Base-by-base conservation (phyloP, 768 basidiomycete genomes). In the Royoungia palumana region DNA sequence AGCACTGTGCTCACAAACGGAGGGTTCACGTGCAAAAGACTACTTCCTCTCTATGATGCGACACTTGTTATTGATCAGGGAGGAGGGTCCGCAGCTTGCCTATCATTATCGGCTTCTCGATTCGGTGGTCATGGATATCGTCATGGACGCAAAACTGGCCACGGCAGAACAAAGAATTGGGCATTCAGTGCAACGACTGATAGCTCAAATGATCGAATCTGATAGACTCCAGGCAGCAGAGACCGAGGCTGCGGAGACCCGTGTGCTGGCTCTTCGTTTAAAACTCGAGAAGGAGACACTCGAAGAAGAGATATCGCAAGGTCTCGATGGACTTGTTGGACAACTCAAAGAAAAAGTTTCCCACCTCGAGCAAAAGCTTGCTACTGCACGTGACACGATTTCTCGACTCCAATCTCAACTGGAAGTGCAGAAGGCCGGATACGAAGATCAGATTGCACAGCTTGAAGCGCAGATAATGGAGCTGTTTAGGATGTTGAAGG, bases 41-140 rank as follows among this genome's bases (percentile, higher is more conserved):
- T 85, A 94, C 64, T 88, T 99, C 65, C 72, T 94, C 35, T 90
- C 91, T n/a, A 87, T 93, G 68, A 81, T 98, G 79, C 92, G 93
- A 62, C 94, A 97, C 68, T 67, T 99, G 48, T 75, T 97, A 17
- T 80, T 98, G 56, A 89, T 98, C 56, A 81, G 87, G 46, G 89
- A 91, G 58, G 91, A 97, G 56, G 90, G 87, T 6, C 85, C 86
- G 30, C 76, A 83, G 22, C 80, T 91, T 69, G 82, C 84, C 36
- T 88, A 92, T 55, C 89, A 94, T 65, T 97, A 89, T 67, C 91
- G 91, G 65, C 79, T 99, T 32, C 76, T 99, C 55, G 92, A 97
- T 64, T 84, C 87, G 7, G 75, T 97, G 38, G 81, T 98, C 38
- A 84, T 90, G 39, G 87, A 94, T 62, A 81, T 98, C 50, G 93